These are phyloP conservation scores for Ganoderma sinense DNA, from an alignment of 1,284 basidiomycete genomes.

Conservation along the genomic window DNA sequence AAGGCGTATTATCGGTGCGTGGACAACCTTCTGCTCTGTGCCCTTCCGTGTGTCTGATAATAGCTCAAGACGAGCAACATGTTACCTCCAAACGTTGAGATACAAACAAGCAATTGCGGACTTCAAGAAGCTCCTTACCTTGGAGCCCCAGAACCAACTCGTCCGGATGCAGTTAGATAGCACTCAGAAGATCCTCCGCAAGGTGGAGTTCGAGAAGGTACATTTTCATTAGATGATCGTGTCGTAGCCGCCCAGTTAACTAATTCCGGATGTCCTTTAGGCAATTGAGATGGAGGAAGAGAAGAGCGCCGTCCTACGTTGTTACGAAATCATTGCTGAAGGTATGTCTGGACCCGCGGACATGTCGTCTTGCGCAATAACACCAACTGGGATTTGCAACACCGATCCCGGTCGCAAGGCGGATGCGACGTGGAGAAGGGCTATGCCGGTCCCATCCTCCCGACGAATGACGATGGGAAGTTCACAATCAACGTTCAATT, in stretches of 20 bases:
- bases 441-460: slow-evolving; percentile 76
- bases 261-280: slow-evolving; percentile 43
- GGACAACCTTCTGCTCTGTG: not conserved
- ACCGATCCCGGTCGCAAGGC: slow-evolving; percentile 48
- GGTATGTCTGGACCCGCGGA: slow-evolving; percentile 48
- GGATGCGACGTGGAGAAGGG: slow-evolving; percentile 75
- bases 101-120: slow-evolving; percentile 86
- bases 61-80: slow-evolving; percentile 80
- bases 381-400: not conserved
- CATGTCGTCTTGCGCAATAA: not conserved
- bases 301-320: slow-evolving; percentile 76
- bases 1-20: slow-evolving; percentile 89
- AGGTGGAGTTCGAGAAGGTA: slow-evolving; percentile 90
- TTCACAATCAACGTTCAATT: slow-evolving; percentile 83
- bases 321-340: slow-evolving; percentile 81
- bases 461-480: slow-evolving; percentile 62
- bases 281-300: slow-evolving; percentile 92
- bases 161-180: slow-evolving; percentile 86
- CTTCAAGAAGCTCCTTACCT: slow-evolving; percentile 85
- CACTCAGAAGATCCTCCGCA: slow-evolving; percentile 90
- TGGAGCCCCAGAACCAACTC: slow-evolving; percentile 89
- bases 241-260: no score
- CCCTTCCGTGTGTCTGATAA: not conserved
- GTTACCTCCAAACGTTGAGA: slow-evolving; percentile 89
- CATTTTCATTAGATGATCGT: slow-evolving; percentile 40